Base-by-base conservation (phyloP, 2,329 filamentous ascomycete species). In the Trematosphaeria pertusa region DNA sequence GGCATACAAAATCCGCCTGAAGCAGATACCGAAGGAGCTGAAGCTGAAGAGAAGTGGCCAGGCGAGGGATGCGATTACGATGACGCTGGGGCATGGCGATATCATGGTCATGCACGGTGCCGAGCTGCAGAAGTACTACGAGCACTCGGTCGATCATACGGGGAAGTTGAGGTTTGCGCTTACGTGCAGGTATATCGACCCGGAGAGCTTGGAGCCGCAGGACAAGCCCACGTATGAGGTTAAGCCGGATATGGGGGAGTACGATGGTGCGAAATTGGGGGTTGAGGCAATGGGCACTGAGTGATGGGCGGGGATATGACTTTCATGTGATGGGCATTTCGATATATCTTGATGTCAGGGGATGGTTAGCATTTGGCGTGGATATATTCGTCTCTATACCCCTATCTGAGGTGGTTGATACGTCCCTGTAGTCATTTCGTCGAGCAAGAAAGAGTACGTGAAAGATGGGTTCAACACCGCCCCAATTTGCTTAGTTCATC, bases 31-130 rank as follows among this genome's bases (percentile, higher is more conserved):
- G 0, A 64, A 62, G n/a, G 64, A 76, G n/a, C 51, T 78, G 1
- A 59, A 58, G 0, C 45, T 75, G 2, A 64, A 58, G 36, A 50
- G 59, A 7, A 66, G 62, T 12, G 59, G 64, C 2, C 59, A 67
- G 24, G 56, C 59, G 21, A 70, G 48, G n/a, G 65, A 67, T 3
- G 65, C 68, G 52, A 68, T 83, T 11, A 73, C 67, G 1, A 63
- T 84, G 59, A 69, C 73, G 1, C 69, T 88, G 3, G 73, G 77
- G 6, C 85, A 88, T 61, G 86, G 85, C 0, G 85, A 88, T 59
- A 78, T 87, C 9, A 76, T 84, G 2, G 71, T 87, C 14, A 87
- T 87, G 84, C 78, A 85, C 54, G 85, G 84, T 0, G 71, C 70
- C 0, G 69, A 73, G 0, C 81, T 88, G 10, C 86, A 88, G 56